Base-by-base conservation (phyloP, 2,329 filamentous ascomycete species). In the Ceratocystis smalleyi region DNA sequence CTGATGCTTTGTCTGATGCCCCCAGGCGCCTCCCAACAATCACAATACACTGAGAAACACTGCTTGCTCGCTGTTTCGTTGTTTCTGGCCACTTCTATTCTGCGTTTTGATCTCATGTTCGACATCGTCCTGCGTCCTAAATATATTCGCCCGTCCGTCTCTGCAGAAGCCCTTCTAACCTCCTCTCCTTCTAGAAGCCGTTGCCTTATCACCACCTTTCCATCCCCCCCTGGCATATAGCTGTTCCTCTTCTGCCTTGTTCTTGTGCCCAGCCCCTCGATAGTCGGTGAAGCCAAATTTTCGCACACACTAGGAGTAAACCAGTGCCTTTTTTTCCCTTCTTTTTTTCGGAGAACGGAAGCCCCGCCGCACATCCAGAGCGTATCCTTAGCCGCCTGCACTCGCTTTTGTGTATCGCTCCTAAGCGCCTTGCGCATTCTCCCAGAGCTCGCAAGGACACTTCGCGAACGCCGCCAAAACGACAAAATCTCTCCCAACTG, bases 211-310 rank as follows among this genome's bases (percentile, higher is more conserved):
- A 17, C 2, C 27, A 54, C 15, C 49, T 54, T 24, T 24, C 47
- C 19, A 24, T 35, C 51, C 27, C 19, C 24, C 51, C 51, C 51
- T 55, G 27, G 15, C 32, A 22, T 27, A 59, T 32, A 45, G 45
- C 55, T 15, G 24, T 49, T 62, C 30, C 17, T 54, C 15, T 27
- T 40, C 63, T 19, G 6, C 5, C 10, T 22, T 55, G 24, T 24
- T 19, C 8, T 55, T 27, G 35, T 5, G 27, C 45, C 47, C 24
- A 35, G 47, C 22, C 22, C 51, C 35, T 49, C 51, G n/a, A 54
- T 68, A 66, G 68, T 69, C 69, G 70, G 70, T 64, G 62, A 64
- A 63, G 32, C 30, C 57, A 17, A 61, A 61, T 8, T 61, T 61
- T 55, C 30, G 61, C 51, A 55, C 51, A 55, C 32, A 47, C 10